Evolutionary conservation across 257 asterid species (phyloP).

Genomic region (Gynochthodes officinalis): DNA sequence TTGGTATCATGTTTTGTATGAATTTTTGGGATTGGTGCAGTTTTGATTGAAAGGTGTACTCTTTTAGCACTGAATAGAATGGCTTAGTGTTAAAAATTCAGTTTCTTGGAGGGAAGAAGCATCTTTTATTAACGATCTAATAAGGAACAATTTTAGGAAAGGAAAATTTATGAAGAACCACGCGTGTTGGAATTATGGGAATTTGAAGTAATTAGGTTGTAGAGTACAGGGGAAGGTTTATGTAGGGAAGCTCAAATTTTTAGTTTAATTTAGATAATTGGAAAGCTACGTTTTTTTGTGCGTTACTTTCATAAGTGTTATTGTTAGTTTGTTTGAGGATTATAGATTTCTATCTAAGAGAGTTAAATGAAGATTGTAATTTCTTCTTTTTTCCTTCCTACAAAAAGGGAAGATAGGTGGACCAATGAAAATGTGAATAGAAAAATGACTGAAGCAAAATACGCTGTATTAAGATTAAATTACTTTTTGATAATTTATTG

Average conservation of each 20-base stretch:
- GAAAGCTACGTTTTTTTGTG: background rate
- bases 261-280: background rate
- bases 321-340: background rate
- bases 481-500: no score
- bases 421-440: no score
- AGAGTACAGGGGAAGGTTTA: background rate
- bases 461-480: background rate
- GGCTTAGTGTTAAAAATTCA: background rate
- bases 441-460: background rate
- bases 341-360: background rate
- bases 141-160: background rate
- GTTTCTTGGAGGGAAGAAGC: background rate
- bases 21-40: background rate
- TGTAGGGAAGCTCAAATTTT: background rate
- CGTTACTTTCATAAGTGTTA: background rate
- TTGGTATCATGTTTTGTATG: background rate
- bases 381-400: background rate
- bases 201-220: background rate
- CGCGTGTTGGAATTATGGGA: background rate
- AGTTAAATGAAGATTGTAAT: background rate
- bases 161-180: background rate
- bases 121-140: background rate
- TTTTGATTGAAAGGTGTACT: background rate
- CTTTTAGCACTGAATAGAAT: background rate
- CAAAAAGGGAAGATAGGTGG: background rate